A percentile compares a stretch with the other conserved stretches of the same genome.
Evolutionary conservation across 1,139 yeast genomes (phyloP).

Genomic region (Chernovozyma aurita): DNA sequence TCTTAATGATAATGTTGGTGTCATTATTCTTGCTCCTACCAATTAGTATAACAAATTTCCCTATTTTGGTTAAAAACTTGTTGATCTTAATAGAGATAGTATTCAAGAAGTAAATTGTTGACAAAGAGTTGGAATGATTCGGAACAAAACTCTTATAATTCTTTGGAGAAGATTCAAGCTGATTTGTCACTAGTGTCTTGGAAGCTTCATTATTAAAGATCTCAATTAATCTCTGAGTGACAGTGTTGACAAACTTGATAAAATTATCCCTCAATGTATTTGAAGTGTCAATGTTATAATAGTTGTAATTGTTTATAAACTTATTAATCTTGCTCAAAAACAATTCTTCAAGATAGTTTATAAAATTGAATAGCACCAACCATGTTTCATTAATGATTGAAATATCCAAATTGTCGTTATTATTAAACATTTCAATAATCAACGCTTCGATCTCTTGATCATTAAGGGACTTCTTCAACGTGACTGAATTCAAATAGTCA

Average conservation of each 20-base stretch:
- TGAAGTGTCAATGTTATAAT: slow-evolving; percentile 32
- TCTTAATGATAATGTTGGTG: slow-evolving; percentile 35
- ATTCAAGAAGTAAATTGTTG: slow-evolving; percentile 35
- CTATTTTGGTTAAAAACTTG: slow-evolving; percentile 28
- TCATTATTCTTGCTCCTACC: slow-evolving; percentile 35
- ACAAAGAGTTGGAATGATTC: slow-evolving; percentile 38
- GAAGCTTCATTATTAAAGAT: slow-evolving; percentile 24
- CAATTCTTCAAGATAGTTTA: slow-evolving; percentile 30
- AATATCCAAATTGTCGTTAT: slow-evolving; percentile 39
- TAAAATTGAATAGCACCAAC: slow-evolving; percentile 37
- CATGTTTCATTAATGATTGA: slow-evolving; percentile 44
- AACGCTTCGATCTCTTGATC: slow-evolving; percentile 7
- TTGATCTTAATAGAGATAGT: slow-evolving; percentile 28
- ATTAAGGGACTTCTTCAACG: not conserved
- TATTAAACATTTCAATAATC: slow-evolving; percentile 32
- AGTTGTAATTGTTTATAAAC: slow-evolving; percentile 36
- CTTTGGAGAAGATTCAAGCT: slow-evolving; percentile 32
- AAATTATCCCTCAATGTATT: slow-evolving; percentile 28
- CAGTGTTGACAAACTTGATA: slow-evolving; percentile 22
- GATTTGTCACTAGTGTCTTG: slow-evolving; percentile 9
- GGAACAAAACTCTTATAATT: slow-evolving; percentile 39
- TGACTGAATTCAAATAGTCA: slow-evolving; percentile 24
- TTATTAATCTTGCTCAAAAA: slow-evolving; percentile 28
- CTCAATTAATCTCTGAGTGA: slow-evolving; percentile 23
- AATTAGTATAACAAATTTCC: slow-evolving; percentile 27